A percentile compares a stretch with the other conserved stretches of the same genome.
Evolutionary conservation across 768 basidiomycete species (phyloP).

Genomic region (Termitomyces sp.): DNA sequence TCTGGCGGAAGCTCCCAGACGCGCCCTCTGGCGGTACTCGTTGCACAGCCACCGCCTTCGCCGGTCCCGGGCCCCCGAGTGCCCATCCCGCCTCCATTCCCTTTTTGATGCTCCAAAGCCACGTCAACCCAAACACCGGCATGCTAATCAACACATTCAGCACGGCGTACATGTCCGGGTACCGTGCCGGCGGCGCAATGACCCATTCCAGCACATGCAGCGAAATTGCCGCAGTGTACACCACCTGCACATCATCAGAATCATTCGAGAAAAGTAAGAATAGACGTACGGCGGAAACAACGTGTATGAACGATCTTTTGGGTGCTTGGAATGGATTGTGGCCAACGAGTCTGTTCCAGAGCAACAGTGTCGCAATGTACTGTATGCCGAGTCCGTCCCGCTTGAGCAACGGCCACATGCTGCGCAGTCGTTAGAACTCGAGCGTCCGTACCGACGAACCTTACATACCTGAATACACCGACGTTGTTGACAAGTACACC

Average conservation of each 20-base stretch:
- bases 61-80: slow-evolving; percentile 44
- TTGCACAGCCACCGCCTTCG: slow-evolving; percentile 6
- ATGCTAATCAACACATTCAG: slow-evolving; percentile 80
- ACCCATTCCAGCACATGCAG: slow-evolving; percentile 65
- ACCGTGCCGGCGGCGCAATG: slow-evolving; percentile 61
- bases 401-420: slow-evolving; percentile 90
- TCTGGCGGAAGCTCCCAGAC: slow-evolving; percentile 12
- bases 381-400: slow-evolving; percentile 73
- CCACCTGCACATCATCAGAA: slow-evolving; percentile 35
- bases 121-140: slow-evolving; percentile 75
- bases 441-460: not conserved
- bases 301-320: slow-evolving; percentile 43
- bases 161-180: slow-evolving; percentile 83
- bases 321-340: slow-evolving; percentile 57
- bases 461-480: slow-evolving; percentile 79
- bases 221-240: slow-evolving; percentile 47
- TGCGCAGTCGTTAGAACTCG: slow-evolving; percentile 22
- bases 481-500: slow-evolving; percentile 77
- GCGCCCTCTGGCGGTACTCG: slow-evolving; percentile 6
- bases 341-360: slow-evolving; percentile 86
- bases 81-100: slow-evolving; percentile 81
- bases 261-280: not conserved
- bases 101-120: slow-evolving; percentile 87
- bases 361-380: slow-evolving; percentile 57
- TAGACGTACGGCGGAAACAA: slow-evolving; percentile 45